Conservation (phyloP, 139 green algal genomes). For the Penium margaritaceum region DNA sequence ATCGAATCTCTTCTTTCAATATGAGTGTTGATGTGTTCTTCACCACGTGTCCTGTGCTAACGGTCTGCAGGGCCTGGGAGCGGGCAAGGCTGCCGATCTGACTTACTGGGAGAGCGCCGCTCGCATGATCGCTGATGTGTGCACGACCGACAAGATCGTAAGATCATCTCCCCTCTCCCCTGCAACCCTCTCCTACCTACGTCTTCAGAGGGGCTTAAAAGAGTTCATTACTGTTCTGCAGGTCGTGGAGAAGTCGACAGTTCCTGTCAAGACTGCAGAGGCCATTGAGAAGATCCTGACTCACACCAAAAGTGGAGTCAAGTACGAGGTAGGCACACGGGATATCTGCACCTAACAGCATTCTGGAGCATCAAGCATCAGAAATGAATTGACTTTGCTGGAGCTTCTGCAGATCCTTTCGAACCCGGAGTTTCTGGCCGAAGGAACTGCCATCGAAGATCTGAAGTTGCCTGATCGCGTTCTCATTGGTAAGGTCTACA, state of each 20-base stretch:
- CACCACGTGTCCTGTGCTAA: too few species aligned
- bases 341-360: too few species aligned
- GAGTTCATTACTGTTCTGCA: too few species aligned
- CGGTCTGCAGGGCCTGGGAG: conserved; percentile 74
- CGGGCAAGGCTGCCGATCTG: conserved; percentile 91
- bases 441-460: conserved; percentile 84
- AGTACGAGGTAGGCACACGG: too few species aligned
- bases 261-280: conserved; percentile 98
- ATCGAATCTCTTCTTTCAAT: too few species aligned
- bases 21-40: too few species aligned
- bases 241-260: conserved; percentile 98
- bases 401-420: conserved; percentile 87
- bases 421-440: conserved; percentile 81
- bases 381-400: too few species aligned
- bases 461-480: conserved; percentile 69
- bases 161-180: too few species aligned
- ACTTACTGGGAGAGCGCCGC: conserved; percentile 98
- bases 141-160: conserved; percentile 40
- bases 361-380: too few species aligned
- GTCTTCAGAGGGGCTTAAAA: too few species aligned
- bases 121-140: conserved; percentile 46
- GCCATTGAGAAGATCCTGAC: conserved; percentile 74
- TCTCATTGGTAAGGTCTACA: conserved; percentile 49
- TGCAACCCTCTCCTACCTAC: too few species aligned
- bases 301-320: conserved; percentile 45